A percentile compares a stretch with the other conserved stretches of the same genome.
These are phyloP conservation scores for Cryphonectria parasitica DNA, from an alignment of 2,329 filamentous ascomycete genomes.

Conservation along the genomic window DNA sequence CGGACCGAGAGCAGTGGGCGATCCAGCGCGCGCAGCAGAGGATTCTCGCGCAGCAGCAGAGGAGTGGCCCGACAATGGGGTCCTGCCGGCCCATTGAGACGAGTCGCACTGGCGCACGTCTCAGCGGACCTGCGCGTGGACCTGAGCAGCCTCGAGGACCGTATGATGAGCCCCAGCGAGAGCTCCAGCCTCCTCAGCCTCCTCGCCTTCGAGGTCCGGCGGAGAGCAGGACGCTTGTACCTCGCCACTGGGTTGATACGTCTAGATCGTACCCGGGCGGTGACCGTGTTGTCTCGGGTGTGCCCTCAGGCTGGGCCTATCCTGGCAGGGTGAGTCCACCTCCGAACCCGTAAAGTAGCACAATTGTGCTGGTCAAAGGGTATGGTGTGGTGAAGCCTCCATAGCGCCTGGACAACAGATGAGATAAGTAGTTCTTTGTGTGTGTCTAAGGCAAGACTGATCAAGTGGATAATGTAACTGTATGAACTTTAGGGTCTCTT, in stretches of 20 bases:
- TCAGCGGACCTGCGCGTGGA: neutral
- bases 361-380: neutral
- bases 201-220: neutral
- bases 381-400: neutral
- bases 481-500: neutral
- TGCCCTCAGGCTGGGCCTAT: constrained; percentile 2
- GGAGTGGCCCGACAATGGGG: neutral
- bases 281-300: neutral
- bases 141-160: neutral
- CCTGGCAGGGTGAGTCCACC: neutral
- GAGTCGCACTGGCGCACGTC: neutral
- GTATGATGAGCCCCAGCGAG: too few species aligned
- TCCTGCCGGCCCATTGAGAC: neutral
- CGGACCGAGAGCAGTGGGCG: neutral
- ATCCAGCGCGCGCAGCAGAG: neutral
- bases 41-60: neutral
- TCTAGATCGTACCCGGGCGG: neutral
- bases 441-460: neutral
- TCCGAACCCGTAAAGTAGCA: constrained; percentile 1
- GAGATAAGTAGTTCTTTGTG: neutral
- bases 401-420: neutral
- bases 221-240: neutral
- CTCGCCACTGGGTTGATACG: constrained; percentile 8
- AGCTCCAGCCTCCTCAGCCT: neutral
- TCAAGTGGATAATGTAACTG: neutral